A percentile compares a stretch with the other conserved stretches of the same genome.
Conservation (phyloP, 768 basidiomycete genomes). For the Trametes coccinea region DNA sequence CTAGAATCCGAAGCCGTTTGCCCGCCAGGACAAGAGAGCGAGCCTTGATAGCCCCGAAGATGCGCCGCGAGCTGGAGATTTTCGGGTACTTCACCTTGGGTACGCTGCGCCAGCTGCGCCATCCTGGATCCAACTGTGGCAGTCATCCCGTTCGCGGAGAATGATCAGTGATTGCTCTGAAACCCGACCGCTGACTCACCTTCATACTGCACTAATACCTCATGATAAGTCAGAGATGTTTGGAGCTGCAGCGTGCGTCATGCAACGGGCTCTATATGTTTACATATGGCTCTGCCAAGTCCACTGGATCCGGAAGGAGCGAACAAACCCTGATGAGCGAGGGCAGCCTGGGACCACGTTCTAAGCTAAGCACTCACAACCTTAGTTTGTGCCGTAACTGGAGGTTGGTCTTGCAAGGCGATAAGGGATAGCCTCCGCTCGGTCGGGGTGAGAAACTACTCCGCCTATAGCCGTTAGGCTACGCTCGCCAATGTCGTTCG, state of each 20-base stretch:
- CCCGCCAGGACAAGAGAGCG: not conserved
- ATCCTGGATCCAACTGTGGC: too few species aligned
- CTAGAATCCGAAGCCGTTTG: not conserved
- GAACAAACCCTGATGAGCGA: not conserved
- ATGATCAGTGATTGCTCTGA: too few species aligned
- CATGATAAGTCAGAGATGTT: too few species aligned
- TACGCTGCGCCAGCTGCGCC: not conserved
- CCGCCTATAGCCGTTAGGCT: conserved; percentile 10
- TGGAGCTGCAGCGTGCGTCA: too few species aligned
- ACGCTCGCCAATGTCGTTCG: not conserved
- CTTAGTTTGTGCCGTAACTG: conserved; percentile 2
- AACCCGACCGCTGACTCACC: too few species aligned
- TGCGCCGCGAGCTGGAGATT: not conserved
- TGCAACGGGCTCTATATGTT: too few species aligned
- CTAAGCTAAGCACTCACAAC: conserved; percentile 5
- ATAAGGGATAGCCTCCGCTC: conserved; percentile 15
- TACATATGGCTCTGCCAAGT: too few species aligned
- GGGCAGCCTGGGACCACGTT: conserved; percentile 1
- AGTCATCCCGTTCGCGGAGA: too few species aligned
- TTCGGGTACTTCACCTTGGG: not conserved
- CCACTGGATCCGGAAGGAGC: too few species aligned
- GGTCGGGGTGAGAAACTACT: conserved; percentile 9
- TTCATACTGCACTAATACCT: too few species aligned
- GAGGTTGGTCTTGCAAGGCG: not conserved
- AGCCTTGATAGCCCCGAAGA: not conserved